phyloP scores from a whole-genome alignment of 2,329 filamentous ascomycete genomes.

The Escovopsis sp. region DNA sequence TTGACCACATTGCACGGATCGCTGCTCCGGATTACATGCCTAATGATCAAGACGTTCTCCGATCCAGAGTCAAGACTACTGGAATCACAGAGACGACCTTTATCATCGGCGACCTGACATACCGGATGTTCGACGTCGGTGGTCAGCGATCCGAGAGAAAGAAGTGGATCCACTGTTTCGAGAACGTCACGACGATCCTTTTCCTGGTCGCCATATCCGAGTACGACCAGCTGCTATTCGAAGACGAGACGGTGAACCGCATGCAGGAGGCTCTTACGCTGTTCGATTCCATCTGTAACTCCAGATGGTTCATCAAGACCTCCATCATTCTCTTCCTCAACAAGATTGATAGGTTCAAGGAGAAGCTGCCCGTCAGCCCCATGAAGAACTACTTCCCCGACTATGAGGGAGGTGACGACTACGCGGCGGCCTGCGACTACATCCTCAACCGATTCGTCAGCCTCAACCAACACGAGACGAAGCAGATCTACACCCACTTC shows the following conservation, averaged over 20 bases:
- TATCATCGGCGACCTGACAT: slow-evolving; percentile 79
- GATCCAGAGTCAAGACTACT: slow-evolving; percentile 78
- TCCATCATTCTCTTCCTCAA: slow-evolving; percentile 81
- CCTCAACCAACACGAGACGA: slow-evolving; percentile 96
- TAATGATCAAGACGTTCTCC: slow-evolving; percentile 86
- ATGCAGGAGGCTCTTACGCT: slow-evolving; percentile 82
- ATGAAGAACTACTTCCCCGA: slow-evolving; percentile 84
- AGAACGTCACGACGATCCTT: slow-evolving; percentile 92
- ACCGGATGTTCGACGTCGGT: slow-evolving; percentile 93
- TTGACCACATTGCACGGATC: slow-evolving; percentile 86
- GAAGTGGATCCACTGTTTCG: slow-evolving; percentile 97
- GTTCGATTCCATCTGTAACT: slow-evolving; percentile 79
- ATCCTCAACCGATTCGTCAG: slow-evolving; percentile 97
- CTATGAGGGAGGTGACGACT: slow-evolving; percentile 91
- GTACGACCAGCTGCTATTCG: slow-evolving; percentile 90
- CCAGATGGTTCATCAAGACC: slow-evolving; percentile 79
- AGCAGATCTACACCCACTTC: slow-evolving; percentile 99
- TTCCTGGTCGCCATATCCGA: slow-evolving; percentile 95
- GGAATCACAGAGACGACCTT: slow-evolving; percentile 94
- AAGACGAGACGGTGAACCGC: slow-evolving; percentile 91
- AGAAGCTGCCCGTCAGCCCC: slow-evolving; percentile 68
- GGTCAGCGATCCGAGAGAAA: slow-evolving; percentile 86
- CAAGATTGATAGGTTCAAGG: slow-evolving; percentile 82
- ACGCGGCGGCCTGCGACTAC: slow-evolving; percentile 91
- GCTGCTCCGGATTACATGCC: slow-evolving; percentile 85